Evolutionary conservation across 345 rosid genomes (phyloP).

Genomic region (Syzygium oleosum): DNA sequence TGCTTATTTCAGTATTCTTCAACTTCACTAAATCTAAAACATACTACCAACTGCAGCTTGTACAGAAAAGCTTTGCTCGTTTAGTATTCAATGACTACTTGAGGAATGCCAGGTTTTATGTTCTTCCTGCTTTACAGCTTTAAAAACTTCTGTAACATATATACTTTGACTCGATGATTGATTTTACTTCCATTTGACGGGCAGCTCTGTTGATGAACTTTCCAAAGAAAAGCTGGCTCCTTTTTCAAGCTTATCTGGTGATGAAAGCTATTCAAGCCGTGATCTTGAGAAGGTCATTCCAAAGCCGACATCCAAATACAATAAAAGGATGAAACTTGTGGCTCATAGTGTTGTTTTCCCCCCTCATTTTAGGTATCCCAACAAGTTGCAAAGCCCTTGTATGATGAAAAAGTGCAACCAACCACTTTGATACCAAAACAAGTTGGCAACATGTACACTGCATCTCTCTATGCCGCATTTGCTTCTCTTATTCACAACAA

Average conservation of each 20-base stretch:
- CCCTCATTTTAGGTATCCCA: constrained; percentile 58
- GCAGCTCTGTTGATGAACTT: constrained; percentile 73
- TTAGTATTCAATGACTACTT: constrained; percentile 69
- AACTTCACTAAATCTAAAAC: background rate
- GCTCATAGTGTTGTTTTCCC: background rate
- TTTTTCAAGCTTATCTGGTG: constrained; percentile 58
- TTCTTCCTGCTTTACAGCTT: background rate
- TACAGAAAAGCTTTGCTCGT: constrained; percentile 96
- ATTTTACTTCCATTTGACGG: background rate
- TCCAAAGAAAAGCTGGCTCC: constrained; percentile 76
- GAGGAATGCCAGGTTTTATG: constrained; percentile 72
- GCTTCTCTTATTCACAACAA: constrained; percentile 85
- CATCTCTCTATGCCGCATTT: constrained; percentile 92
- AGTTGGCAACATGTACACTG: constrained; percentile 97
- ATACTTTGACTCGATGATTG: background rate
- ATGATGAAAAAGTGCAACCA: constrained; percentile 83
- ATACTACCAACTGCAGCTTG: constrained; percentile 58
- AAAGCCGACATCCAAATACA: background rate
- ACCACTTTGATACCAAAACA: constrained; percentile 84
- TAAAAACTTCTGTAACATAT: background rate
- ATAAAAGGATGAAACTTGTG: background rate
- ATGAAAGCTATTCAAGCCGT: constrained; percentile 88
- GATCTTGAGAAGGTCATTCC: constrained; percentile 85
- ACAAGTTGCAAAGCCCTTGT: constrained; percentile 75
- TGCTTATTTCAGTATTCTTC: background rate